Conservation (phyloP, 2,329 filamentous ascomycete species). For the Hypoxylon sp. region DNA sequence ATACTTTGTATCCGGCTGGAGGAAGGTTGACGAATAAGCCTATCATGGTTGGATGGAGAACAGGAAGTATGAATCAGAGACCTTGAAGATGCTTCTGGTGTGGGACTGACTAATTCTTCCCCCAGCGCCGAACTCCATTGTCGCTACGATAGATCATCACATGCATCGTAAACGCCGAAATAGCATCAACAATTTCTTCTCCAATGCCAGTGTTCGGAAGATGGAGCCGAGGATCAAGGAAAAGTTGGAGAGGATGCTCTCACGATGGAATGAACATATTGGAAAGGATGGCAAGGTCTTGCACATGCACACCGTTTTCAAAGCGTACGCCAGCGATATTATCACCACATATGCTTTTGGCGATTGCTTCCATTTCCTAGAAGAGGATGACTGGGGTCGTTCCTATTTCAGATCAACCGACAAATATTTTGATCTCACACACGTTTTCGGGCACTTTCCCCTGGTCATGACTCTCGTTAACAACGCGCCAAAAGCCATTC, state of each 20-base stretch:
- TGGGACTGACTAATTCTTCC: not conserved
- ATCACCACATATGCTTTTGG: conserved; percentile 43
- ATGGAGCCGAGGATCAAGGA: conserved; percentile 56
- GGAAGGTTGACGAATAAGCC: conserved; percentile 37
- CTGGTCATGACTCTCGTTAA: conserved; percentile 40
- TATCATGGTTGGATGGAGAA: not conserved
- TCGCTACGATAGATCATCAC: conserved; percentile 56
- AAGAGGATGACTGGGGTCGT: conserved; percentile 28
- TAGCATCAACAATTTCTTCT: conserved; percentile 60
- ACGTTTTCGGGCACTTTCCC: conserved; percentile 38
- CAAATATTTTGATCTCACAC: conserved; percentile 30
- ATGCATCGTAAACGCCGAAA: conserved; percentile 58
- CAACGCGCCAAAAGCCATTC: conserved; percentile 18
- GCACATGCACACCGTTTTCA: conserved; percentile 41
- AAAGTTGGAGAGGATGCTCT: conserved; percentile 49
- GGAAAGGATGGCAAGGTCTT: conserved; percentile 8
- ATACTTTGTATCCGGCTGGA: conserved; percentile 45
- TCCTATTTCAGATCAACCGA: conserved; percentile 33
- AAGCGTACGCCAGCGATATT: conserved; percentile 44
- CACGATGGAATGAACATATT: conserved; percentile 6
- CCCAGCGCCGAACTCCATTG: conserved; percentile 25
- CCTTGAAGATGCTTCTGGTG: not conserved
- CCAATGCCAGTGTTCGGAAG: conserved; percentile 53
- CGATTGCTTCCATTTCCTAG: conserved; percentile 35
- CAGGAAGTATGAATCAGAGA: conserved; percentile 2